Conservation (phyloP, 2,329 filamentous ascomycete species). For the Sarocladium oryzae region DNA sequence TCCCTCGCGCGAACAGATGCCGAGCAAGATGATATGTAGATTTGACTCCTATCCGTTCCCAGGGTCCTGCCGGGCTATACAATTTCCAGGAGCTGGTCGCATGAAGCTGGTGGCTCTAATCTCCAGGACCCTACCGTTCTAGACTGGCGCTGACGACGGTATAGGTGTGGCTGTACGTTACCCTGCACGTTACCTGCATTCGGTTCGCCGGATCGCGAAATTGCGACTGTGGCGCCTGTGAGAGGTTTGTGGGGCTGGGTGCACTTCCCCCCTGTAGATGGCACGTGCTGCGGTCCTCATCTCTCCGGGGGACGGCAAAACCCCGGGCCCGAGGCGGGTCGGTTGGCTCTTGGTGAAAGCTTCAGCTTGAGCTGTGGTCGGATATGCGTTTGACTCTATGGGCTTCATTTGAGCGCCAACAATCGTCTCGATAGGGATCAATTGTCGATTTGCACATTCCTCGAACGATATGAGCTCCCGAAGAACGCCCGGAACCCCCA, state of each 20-base stretch:
- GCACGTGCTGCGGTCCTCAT: too few species aligned
- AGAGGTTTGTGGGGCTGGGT: neutral
- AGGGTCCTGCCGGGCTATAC: neutral
- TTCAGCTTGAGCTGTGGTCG: neutral
- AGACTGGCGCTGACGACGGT: neutral
- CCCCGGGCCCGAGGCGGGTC: neutral
- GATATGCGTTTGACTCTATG: too few species aligned
- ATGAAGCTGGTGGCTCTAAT: slow-evolving; percentile 9
- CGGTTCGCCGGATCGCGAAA: slow-evolving; percentile 4
- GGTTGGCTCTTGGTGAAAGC: neutral
- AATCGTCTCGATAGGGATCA: neutral
- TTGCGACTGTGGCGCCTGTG: slow-evolving; percentile 7
- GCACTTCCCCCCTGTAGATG: neutral
- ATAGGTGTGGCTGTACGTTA: slow-evolving; percentile 5
- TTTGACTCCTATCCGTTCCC: slow-evolving; percentile 2
- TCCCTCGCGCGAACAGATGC: neutral
- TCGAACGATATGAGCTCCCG: neutral
- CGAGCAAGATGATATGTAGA: neutral
- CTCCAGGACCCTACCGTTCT: neutral
- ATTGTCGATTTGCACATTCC: neutral
- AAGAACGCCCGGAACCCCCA: neutral
- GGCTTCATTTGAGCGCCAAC: too few species aligned
- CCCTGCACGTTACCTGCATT: too few species aligned
- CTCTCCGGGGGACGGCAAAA: too few species aligned
- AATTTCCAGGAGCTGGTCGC: slow-evolving; percentile 8